phyloP scores from a whole-genome alignment of 2,329 filamentous ascomycete species.

The Lomentospora prolificans region DNA sequence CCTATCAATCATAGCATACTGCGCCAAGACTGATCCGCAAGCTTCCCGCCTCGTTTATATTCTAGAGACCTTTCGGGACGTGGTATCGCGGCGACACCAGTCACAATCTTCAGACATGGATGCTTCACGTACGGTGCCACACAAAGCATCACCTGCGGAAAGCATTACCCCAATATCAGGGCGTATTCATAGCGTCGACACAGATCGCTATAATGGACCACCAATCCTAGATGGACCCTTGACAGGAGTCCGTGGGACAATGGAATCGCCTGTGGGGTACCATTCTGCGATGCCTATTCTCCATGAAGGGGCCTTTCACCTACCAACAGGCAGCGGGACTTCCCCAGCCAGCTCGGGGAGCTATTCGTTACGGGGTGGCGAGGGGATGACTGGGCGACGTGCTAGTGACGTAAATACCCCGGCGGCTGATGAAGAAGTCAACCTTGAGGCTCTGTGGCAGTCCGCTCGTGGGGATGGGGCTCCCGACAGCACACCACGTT shows the following conservation, averaged over 20 bases:
- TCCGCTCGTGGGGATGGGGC: neutral
- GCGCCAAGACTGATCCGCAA: slow-evolving; percentile 36
- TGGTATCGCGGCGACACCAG: neutral
- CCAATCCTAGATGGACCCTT: neutral
- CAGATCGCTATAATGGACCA: neutral
- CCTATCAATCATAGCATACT: slow-evolving; percentile 39
- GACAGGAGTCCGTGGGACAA: neutral
- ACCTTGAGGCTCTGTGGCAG: slow-evolving; percentile 1
- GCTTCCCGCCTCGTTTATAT: slow-evolving; percentile 40
- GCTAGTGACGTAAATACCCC: slow-evolving; percentile 2
- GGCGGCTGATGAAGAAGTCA: slow-evolving; percentile 5
- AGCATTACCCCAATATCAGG: neutral
- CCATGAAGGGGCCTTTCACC: neutral
- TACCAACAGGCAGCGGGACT: neutral
- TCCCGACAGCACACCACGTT: neutral
- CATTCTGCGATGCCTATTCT: neutral
- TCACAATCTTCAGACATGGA: neutral
- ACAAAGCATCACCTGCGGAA: neutral
- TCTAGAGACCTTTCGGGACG: slow-evolving; percentile 32
- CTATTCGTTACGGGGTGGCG: neutral
- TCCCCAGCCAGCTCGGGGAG: slow-evolving; percentile 4
- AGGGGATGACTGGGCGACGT: neutral
- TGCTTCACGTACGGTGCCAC: neutral
- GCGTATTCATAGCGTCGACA: neutral
- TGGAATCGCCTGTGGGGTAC: neutral